Percentiles rank a stretch among this genome's conserved stretches.
These are phyloP conservation scores for Ambrosiella cleistominuta DNA, from an alignment of 2,329 filamentous ascomycete genomes.

Conservation along the genomic window DNA sequence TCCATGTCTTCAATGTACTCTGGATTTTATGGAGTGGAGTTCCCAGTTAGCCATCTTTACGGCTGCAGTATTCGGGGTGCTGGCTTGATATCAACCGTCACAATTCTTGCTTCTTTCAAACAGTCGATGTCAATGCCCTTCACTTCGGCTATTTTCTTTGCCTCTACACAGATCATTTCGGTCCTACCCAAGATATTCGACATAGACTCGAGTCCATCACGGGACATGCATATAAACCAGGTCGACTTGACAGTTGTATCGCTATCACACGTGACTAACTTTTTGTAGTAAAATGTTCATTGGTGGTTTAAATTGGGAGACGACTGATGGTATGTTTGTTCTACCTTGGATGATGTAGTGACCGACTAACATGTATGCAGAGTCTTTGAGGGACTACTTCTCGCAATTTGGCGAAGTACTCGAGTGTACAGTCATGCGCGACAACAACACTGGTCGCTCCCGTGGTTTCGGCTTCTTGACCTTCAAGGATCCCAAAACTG, in stretches of 20 bases:
- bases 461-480: conserved; percentile 95
- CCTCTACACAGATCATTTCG: too few species aligned
- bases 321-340: conserved; percentile 75
- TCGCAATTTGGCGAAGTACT: conserved; percentile 93
- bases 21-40: too few species aligned
- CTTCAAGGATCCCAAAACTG: conserved; percentile 92
- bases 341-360: not conserved
- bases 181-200: too few species aligned
- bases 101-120: too few species aligned
- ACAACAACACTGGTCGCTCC: conserved; percentile 81
- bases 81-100: too few species aligned
- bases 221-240: not conserved
- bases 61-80: too few species aligned
- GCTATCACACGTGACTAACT: not conserved
- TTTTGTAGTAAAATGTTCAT: conserved; percentile 92
- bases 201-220: too few species aligned
- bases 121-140: too few species aligned
- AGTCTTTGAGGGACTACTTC: conserved; percentile 93
- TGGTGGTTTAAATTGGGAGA: conserved; percentile 96
- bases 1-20: too few species aligned
- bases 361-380: conserved; percentile 28
- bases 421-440: conserved; percentile 98
- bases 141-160: too few species aligned
- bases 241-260: too few species aligned
- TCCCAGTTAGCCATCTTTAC: too few species aligned